Conservation (phyloP, 192 early-diverging fungal species). For the Diversispora epigaea region DNA sequence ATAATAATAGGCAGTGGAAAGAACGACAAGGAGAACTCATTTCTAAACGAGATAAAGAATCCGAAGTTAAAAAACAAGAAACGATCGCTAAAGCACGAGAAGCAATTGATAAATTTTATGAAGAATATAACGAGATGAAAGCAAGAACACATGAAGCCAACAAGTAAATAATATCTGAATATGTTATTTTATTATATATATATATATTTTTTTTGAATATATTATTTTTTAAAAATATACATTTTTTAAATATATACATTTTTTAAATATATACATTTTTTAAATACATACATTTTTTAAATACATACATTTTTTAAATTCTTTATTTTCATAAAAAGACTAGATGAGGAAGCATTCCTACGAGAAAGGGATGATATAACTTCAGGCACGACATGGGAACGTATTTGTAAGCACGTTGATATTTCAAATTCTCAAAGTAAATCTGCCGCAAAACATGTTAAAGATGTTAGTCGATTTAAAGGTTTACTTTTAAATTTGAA, state of each 20-base stretch:
- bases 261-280: no score
- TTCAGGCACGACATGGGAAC: constrained; percentile 72
- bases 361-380: constrained; percentile 49
- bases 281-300: not conserved
- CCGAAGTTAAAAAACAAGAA: constrained; percentile 54
- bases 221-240: no score
- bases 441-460: constrained; percentile 39
- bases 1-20: constrained; percentile 58
- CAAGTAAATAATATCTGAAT: no score
- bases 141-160: constrained; percentile 65
- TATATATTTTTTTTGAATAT: no score
- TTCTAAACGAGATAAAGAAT: constrained; percentile 57
- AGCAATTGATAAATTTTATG: constrained; percentile 76
- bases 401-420: constrained; percentile 66
- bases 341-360: constrained; percentile 45
- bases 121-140: constrained; percentile 77
- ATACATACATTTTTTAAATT: constrained; percentile 9
- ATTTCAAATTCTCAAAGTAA: constrained; percentile 47
- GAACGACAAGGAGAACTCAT: constrained; percentile 59
- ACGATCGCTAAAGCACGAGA: constrained; percentile 61
- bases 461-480: constrained; percentile 68
- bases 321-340: constrained; percentile 28
- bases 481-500: constrained; percentile 70
- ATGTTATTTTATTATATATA: no score
- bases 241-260: no score